These are phyloP conservation scores for Oryza australiensis DNA, from an alignment of 176 grass and related monocot species.

Conservation along the genomic window DNA sequence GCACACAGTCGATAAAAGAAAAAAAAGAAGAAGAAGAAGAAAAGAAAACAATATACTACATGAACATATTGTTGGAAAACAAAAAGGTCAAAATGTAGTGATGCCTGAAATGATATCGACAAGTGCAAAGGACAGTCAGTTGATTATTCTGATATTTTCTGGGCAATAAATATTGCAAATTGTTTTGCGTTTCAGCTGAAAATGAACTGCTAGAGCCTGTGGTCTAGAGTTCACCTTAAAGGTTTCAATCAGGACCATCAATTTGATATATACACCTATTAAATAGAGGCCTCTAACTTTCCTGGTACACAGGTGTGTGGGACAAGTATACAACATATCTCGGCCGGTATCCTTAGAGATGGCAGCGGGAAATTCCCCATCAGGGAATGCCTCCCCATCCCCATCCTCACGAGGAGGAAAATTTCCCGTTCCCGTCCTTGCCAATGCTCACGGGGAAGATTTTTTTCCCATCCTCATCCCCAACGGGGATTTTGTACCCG, in stretches of 20 bases:
- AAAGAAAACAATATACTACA: too few species aligned
- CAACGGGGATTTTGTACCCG: too few species aligned
- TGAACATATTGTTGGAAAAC: not conserved
- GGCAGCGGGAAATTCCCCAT: too few species aligned
- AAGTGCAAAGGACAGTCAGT: not conserved
- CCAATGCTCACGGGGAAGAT: too few species aligned
- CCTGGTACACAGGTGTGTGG: not conserved
- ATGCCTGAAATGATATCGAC: conserved; percentile 20
- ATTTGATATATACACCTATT: conserved; percentile 21
- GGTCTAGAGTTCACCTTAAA: conserved; percentile 5
- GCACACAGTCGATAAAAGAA: too few species aligned
- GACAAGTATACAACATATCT: too few species aligned
- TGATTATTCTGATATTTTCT: conserved; percentile 17
- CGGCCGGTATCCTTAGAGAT: too few species aligned
- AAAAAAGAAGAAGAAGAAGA: too few species aligned
- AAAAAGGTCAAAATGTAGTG: conserved; percentile 26
- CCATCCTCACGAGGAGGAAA: too few species aligned
- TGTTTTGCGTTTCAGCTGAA: not conserved
- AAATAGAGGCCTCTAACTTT: not conserved
- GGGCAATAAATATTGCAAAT: conserved; percentile 23
- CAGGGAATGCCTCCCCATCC: too few species aligned
- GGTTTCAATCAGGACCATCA: conserved; percentile 17
- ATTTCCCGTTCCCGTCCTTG: too few species aligned
- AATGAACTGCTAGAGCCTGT: not conserved
- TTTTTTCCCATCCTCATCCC: too few species aligned